Conservation (phyloP, 768 basidiomycete genomes). For the Kwoniella sp. region DNA sequence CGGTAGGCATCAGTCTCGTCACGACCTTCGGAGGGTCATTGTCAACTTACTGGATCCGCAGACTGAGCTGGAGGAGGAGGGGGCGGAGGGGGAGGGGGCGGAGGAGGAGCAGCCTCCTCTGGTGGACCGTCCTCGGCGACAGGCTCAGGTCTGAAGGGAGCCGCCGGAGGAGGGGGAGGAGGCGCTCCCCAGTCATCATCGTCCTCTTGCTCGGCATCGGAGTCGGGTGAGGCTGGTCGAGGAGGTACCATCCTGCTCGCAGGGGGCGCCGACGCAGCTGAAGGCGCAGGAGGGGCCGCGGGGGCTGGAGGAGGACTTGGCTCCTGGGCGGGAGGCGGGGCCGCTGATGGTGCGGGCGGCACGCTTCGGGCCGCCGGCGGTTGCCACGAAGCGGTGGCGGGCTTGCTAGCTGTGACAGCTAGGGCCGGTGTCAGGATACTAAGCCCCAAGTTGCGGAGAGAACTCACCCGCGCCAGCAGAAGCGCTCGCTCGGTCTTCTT, state of each 20-base stretch:
- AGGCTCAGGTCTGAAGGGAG: constrained; percentile 53
- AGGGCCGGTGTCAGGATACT: neutral
- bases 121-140: constrained; percentile 26
- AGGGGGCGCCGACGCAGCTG: constrained; percentile 21
- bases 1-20: neutral
- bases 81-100: constrained; percentile 45
- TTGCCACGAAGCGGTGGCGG: constrained; percentile 8
- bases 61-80: constrained; percentile 33
- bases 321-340: neutral
- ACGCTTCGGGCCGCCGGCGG: neutral
- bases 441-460: no score
- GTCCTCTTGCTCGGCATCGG: constrained; percentile 49
- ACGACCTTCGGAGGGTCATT: neutral
- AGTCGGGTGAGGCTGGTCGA: constrained; percentile 41
- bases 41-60: constrained; percentile 29
- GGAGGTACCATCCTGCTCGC: constrained; percentile 10
- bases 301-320: constrained; percentile 1
- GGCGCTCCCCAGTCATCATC: constrained; percentile 52
- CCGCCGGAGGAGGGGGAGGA: constrained; percentile 51
- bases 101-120: constrained; percentile 32
- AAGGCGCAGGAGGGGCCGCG: constrained; percentile 16
- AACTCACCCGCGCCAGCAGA: constrained; percentile 32
- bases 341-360: neutral
- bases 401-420: constrained; percentile 8
- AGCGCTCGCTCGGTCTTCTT: constrained; percentile 59